These are phyloP conservation scores for Pythium monospermum DNA, from an alignment of 352 stramenopile species.

Conservation along the genomic window DNA sequence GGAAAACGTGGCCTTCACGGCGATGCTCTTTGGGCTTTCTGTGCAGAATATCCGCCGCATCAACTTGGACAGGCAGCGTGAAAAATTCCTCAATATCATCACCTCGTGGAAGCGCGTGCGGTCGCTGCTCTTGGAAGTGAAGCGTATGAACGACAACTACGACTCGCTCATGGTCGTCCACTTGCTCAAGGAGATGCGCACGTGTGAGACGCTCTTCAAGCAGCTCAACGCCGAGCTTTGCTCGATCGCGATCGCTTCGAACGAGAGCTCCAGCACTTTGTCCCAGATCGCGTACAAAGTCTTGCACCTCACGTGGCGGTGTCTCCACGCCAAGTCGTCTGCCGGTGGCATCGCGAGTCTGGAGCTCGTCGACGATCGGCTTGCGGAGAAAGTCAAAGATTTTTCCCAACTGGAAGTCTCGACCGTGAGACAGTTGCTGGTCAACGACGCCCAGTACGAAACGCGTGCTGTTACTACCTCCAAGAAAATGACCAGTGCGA, in stretches of 20 bases:
- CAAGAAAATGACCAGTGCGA: too few relatives aligned
- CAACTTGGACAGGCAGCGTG: conserved; percentile 31
- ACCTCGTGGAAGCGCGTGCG: conserved; percentile 77
- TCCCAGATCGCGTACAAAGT: conserved; percentile 66
- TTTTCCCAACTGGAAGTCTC: conserved; percentile 45
- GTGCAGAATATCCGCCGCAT: conserved; percentile 25
- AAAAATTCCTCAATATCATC: conserved; percentile 32
- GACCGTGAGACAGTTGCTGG: conserved; percentile 54
- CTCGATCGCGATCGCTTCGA: conserved; percentile 60
- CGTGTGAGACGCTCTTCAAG: conserved; percentile 71
- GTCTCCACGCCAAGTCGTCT: conserved; percentile 26
- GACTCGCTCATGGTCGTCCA: conserved; percentile 63
- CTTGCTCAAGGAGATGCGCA: conserved; percentile 78
- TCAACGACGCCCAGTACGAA: conserved; percentile 33
- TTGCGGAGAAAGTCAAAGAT: conserved; percentile 54
- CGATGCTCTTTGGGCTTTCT: conserved; percentile 72
- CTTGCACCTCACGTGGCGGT: conserved; percentile 60
- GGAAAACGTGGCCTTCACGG: conserved; percentile 76
- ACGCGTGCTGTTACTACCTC: too few relatives aligned
- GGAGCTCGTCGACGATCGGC: conserved; percentile 57
- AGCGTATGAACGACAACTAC: conserved; percentile 72
- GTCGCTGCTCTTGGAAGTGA: conserved; percentile 48
- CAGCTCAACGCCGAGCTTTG: conserved; percentile 64
- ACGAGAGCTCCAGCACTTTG: conserved; percentile 61
- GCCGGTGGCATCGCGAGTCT: conserved; percentile 27